These are phyloP conservation scores for Cercospora canescens DNA, from an alignment of 2,329 filamentous ascomycete genomes.

Conservation along the genomic window DNA sequence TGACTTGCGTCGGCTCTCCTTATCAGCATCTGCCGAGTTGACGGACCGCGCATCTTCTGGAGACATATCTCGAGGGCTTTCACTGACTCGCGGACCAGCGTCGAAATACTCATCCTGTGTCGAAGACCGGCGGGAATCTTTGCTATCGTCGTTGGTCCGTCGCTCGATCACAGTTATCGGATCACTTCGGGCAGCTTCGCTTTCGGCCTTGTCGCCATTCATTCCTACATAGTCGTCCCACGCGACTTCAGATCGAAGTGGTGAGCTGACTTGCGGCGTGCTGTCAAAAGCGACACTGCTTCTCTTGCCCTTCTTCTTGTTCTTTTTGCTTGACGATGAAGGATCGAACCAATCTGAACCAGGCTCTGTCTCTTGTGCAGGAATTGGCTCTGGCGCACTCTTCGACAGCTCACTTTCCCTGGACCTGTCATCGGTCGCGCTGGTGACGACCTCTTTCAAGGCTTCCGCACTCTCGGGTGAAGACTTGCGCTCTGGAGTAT, in stretches of 20 bases:
- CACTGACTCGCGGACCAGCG: constrained; percentile 11
- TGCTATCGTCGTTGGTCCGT: constrained; percentile 4
- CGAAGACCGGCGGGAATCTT: constrained; percentile 10
- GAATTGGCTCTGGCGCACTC: constrained; percentile 10
- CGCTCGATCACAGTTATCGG: constrained; percentile 18
- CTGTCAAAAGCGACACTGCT: constrained; percentile 40
- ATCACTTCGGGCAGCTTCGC: constrained; percentile 18
- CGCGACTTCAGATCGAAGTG: constrained; percentile 46
- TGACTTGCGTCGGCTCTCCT: constrained; percentile 36
- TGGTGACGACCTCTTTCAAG: constrained; percentile 5
- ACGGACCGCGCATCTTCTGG: constrained; percentile 29
- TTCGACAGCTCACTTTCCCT: constrained; percentile 16
- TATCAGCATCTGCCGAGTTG: constrained; percentile 34
- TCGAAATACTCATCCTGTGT: constrained; percentile 13
- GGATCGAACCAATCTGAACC: constrained; percentile 20
- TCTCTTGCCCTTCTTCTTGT: constrained; percentile 49
- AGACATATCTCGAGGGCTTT: constrained; percentile 24
- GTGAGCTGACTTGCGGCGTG: constrained; percentile 43
- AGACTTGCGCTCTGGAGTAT: constrained; percentile 19
- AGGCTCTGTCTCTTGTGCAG: constrained; percentile 25
- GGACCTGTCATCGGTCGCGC: constrained; percentile 25
- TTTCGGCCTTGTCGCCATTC: constrained; percentile 14
- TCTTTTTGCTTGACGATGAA: constrained; percentile 32
- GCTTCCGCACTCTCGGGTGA: constrained; percentile 26
- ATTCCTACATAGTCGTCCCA: constrained; percentile 45